Evolutionary conservation across 2,329 filamentous ascomycete species (phyloP).

Genomic region (Epichloe aotearoae): DNA sequence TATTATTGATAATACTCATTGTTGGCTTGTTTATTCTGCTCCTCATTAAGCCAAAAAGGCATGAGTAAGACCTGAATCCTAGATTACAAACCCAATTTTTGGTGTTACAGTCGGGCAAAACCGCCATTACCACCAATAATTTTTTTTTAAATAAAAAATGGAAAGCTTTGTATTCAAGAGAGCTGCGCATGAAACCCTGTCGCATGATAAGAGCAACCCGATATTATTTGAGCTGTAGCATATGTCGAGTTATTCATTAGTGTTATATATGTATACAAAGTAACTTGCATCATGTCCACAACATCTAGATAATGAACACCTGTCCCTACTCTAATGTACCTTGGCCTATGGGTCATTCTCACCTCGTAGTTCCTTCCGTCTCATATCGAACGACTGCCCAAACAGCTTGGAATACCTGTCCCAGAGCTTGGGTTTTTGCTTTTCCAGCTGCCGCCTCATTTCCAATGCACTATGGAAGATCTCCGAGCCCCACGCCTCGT

Average conservation of each 20-base stretch:
- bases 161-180: too few relatives aligned
- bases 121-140: background rate
- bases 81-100: background rate
- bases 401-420: slow-evolving; percentile 17
- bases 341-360: too few relatives aligned
- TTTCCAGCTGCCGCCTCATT: slow-evolving; percentile 16
- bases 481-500: slow-evolving; percentile 22
- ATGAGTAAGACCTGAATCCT: slow-evolving; percentile 9
- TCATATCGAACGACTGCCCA: background rate
- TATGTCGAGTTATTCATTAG: too few relatives aligned
- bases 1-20: slow-evolving; percentile 75
- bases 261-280: too few relatives aligned
- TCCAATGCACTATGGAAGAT: slow-evolving; percentile 14
- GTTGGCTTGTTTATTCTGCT: slow-evolving; percentile 77
- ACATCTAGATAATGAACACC: too few relatives aligned
- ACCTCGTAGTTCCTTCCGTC: background rate
- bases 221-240: too few relatives aligned
- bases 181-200: too few relatives aligned
- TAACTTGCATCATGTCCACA: too few relatives aligned
- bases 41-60: slow-evolving; percentile 61
- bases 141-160: too few relatives aligned
- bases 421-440: slow-evolving; percentile 18
- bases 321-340: too few relatives aligned
- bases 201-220: too few relatives aligned
- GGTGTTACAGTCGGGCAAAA: background rate